phyloP scores from a whole-genome alignment of 2,329 filamentous ascomycete species.

The Epichloe hybrida region DNA sequence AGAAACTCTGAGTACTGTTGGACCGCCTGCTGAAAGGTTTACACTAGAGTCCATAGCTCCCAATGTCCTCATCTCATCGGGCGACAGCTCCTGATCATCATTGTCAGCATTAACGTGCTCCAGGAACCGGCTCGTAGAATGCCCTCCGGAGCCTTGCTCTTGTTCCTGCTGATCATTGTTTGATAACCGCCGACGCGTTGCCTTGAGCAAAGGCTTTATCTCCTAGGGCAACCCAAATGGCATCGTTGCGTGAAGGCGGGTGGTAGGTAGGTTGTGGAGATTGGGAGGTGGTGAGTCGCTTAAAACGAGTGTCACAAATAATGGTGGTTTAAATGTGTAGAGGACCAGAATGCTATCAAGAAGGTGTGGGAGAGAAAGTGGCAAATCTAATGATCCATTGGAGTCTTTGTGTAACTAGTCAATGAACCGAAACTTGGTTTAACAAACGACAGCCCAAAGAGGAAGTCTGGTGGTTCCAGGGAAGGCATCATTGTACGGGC shows the following conservation, averaged over 20 bases:
- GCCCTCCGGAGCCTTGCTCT: background rate
- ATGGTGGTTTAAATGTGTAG: background rate
- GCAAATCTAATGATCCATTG: background rate
- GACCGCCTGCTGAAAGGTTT: background rate
- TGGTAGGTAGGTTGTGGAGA: no score
- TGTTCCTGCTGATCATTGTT: background rate
- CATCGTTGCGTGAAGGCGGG: background rate
- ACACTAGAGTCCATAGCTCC: background rate
- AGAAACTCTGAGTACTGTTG: background rate
- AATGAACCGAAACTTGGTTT: background rate
- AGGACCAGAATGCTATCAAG: background rate
- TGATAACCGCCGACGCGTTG: background rate
- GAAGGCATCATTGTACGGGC: background rate
- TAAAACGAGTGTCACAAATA: background rate
- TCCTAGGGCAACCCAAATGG: constrained; percentile 1
- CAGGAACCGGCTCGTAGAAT: background rate
- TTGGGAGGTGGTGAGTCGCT: background rate
- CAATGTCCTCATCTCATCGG: background rate
- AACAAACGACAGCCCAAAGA: background rate
- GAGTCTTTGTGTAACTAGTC: background rate
- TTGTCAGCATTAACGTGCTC: background rate
- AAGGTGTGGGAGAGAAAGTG: background rate
- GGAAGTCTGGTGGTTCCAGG: background rate
- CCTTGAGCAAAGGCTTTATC: constrained; percentile 1
- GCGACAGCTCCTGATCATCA: background rate